Conservation (phyloP, 2,329 filamentous ascomycete genomes). For the Epichloe sibirici region DNA sequence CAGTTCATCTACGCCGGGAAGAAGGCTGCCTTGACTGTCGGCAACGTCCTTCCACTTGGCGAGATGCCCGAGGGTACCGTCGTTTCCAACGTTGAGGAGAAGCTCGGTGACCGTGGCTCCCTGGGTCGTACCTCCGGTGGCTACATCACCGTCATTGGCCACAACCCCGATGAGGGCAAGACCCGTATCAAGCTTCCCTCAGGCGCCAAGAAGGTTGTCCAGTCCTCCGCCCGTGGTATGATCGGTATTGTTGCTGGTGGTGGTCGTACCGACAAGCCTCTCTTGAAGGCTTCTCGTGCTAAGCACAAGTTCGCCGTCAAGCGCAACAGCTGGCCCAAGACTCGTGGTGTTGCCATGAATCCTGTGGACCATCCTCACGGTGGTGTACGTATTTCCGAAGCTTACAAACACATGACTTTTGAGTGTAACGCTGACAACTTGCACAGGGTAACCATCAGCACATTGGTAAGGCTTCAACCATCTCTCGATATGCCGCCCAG, state of each 20-base stretch:
- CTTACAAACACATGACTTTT: background rate
- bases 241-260: conserved; percentile 98
- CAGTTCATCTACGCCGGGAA: conserved; percentile 99
- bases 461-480: conserved; percentile 99
- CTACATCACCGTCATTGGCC: conserved; percentile 96
- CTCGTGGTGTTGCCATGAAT: conserved; percentile 99
- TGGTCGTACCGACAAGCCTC: conserved; percentile 98
- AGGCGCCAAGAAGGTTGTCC: conserved; percentile 97
- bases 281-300: conserved; percentile 97
- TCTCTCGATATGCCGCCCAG: conserved; percentile 92
- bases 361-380: conserved; percentile 98
- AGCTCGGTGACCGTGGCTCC: conserved; percentile 90
- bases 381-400: conserved; percentile 48
- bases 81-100: conserved; percentile 98
- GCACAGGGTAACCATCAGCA: conserved; percentile 96
- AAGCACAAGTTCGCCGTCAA: conserved; percentile 99
- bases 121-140: conserved; percentile 96
- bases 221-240: conserved; percentile 89
- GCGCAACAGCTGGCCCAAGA: conserved; percentile 99
- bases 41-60: conserved; percentile 90
- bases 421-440: conserved; percentile 28
- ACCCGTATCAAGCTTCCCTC: conserved; percentile 99
- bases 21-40: conserved; percentile 92
- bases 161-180: conserved; percentile 99
- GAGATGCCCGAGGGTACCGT: conserved; percentile 98